Percentiles rank a stretch among this genome's conserved stretches.
Conservation (phyloP, 164 flowering plant genomes). For the Platanus orientalis region DNA sequence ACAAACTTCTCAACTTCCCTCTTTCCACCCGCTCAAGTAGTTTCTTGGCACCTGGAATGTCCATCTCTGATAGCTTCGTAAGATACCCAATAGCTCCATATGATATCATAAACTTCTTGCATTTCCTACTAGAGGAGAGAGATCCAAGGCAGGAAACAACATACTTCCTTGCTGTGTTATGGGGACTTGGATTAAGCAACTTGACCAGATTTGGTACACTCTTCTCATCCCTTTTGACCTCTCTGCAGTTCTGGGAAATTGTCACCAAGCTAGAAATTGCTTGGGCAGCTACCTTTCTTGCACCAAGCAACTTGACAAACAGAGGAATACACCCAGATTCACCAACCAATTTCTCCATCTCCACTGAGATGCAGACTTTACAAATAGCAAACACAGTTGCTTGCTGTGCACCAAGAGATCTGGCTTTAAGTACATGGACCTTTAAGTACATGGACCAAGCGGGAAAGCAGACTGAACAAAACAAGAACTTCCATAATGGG, state of each 20-base stretch:
- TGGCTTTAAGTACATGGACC: constrained; percentile 46
- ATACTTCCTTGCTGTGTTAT: constrained; percentile 69
- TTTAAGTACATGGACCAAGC: constrained; percentile 65
- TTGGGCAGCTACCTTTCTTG: constrained; percentile 58
- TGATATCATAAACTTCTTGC: constrained; percentile 68
- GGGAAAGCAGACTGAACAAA: constrained; percentile 42
- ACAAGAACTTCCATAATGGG: constrained; percentile 33
- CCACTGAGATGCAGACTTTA: constrained; percentile 38
- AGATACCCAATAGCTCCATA: too few relatives aligned
- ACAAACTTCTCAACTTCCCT: too few relatives aligned
- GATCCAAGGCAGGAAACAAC: too few relatives aligned
- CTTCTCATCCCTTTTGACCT: too few relatives aligned
- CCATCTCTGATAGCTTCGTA: too few relatives aligned
- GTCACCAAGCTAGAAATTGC: too few relatives aligned
- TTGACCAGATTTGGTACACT: constrained; percentile 64
- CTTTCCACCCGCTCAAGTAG: too few relatives aligned
- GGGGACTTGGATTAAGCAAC: constrained; percentile 59
- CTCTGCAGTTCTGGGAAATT: too few relatives aligned
- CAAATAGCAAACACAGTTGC: constrained; percentile 64
- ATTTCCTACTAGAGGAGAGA: constrained; percentile 60
- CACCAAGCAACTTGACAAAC: constrained; percentile 55
- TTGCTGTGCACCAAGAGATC: constrained; percentile 60
- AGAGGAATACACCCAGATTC: constrained; percentile 63
- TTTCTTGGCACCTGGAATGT: too few relatives aligned
- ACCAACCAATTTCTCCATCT: constrained; percentile 51